Conservation (phyloP, 257 asterid genomes). For the Lycium barbarum region DNA sequence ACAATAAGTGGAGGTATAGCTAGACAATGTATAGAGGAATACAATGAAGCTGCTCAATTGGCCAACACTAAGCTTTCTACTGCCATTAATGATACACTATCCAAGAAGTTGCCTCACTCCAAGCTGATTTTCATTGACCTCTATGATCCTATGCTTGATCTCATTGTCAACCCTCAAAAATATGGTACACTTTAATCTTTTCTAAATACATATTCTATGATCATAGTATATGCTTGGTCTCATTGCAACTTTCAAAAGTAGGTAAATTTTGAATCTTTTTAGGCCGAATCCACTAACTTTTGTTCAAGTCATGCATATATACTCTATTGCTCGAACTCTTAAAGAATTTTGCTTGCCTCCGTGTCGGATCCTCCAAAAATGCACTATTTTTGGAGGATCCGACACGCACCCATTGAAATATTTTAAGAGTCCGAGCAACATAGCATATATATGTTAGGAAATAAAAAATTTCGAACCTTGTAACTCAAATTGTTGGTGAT, state of each 20-base stretch:
- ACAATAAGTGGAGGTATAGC: constrained; percentile 63
- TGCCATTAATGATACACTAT: constrained; percentile 45
- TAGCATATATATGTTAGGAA: too few relatives aligned
- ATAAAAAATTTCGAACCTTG: too few relatives aligned
- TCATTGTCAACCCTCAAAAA: constrained; percentile 58
- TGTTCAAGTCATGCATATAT: too few relatives aligned
- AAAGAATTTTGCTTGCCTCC: too few relatives aligned
- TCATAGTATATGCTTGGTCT: neutral
- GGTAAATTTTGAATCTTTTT: neutral
- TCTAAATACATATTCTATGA: neutral
- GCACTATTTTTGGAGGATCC: too few relatives aligned
- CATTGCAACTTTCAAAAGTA: neutral
- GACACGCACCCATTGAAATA: too few relatives aligned
- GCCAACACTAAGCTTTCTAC: constrained; percentile 54
- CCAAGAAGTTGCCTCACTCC: constrained; percentile 45
- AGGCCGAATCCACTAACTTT: too few relatives aligned
- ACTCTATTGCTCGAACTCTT: too few relatives aligned
- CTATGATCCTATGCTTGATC: constrained; percentile 54
- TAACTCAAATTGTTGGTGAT: too few relatives aligned
- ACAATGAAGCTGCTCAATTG: constrained; percentile 49
- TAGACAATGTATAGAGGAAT: constrained; percentile 52
- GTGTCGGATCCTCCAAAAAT: too few relatives aligned
- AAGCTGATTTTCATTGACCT: constrained; percentile 51
- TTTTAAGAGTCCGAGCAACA: too few relatives aligned
- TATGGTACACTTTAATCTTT: constrained; percentile 46